These are phyloP conservation scores for Vanrija humicola DNA, from an alignment of 1,284 basidiomycete genomes.

Conservation along the genomic window DNA sequence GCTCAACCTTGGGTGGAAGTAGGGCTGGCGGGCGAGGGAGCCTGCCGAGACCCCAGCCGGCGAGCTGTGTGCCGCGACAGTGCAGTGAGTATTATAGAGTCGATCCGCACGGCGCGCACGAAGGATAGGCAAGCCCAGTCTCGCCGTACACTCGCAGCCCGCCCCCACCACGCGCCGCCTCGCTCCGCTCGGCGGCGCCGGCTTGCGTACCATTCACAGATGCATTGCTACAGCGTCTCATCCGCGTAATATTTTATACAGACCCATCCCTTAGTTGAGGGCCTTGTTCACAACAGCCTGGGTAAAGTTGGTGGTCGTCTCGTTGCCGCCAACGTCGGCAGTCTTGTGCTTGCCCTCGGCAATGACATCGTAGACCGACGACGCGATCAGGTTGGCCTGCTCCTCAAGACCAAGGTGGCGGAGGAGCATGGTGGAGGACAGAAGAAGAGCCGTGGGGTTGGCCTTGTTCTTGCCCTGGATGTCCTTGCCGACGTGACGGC, in stretches of 20 bases:
- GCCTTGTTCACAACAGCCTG: conserved; percentile 67
- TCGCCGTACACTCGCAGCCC: too few relatives aligned
- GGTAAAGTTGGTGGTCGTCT: conserved; percentile 89
- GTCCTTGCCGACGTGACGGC: conserved; percentile 96
- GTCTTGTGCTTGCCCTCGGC: conserved; percentile 85
- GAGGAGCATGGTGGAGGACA: conserved; percentile 98
- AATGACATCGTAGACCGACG: conserved; percentile 90
- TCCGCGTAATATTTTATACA: conserved; percentile 5
- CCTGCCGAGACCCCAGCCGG: not conserved
- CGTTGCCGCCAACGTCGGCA: conserved; percentile 87
- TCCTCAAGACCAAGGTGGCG: conserved; percentile 92
- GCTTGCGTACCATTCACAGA: conserved; percentile 1
- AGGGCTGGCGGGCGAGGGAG: not conserved
- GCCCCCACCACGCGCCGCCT: not conserved
- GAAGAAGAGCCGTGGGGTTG: conserved; percentile 97
- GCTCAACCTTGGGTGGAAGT: conserved; percentile 1
- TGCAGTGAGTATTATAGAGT: too few relatives aligned
- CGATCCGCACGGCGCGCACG: too few relatives aligned
- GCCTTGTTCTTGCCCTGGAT: conserved; percentile 97
- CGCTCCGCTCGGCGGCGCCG: not conserved
- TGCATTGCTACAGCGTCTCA: conserved; percentile 11
- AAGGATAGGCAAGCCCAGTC: too few relatives aligned
- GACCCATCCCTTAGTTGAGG: conserved; percentile 13
- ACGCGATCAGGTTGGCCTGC: conserved; percentile 92
- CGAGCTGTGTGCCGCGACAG: too few relatives aligned